Evolutionary conservation across 2,329 filamentous ascomycete genomes (phyloP).

Genomic region (Thielaviopsis euricoi): DNA sequence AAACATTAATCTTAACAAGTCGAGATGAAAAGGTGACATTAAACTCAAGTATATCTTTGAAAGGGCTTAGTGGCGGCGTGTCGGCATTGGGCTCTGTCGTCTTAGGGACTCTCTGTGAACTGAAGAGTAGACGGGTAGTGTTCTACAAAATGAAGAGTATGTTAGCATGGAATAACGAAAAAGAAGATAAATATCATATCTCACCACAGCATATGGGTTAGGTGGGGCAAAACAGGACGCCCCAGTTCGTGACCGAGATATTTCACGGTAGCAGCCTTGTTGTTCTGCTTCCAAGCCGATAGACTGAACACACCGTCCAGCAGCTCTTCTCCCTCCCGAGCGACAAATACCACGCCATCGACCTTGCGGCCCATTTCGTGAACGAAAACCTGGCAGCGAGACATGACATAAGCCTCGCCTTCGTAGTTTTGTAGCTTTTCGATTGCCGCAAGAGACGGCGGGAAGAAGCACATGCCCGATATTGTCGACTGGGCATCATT

Average conservation of each 20-base stretch:
- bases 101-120: no score
- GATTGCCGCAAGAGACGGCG: neutral
- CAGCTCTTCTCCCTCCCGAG: neutral
- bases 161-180: neutral
- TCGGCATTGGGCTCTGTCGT: no score
- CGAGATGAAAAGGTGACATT: no score
- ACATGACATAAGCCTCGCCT: constrained; percentile 3
- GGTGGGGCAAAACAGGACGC: neutral
- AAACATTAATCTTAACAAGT: no score
- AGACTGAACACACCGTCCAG: neutral
- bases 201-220: neutral
- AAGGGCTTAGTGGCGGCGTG: no score
- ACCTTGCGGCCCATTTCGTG: neutral
- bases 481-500: neutral
- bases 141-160: neutral
- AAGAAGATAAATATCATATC: neutral
- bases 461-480: neutral
- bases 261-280: neutral
- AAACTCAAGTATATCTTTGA: no score
- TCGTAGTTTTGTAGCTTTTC: constrained; percentile 3
- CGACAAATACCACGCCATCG: neutral
- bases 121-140: no score
- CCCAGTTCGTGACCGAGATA: neutral
- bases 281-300: neutral
- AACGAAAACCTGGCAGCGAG: constrained; percentile 2